Conservation (phyloP, 345 rosid genomes). For the Clarkia xantiana region DNA sequence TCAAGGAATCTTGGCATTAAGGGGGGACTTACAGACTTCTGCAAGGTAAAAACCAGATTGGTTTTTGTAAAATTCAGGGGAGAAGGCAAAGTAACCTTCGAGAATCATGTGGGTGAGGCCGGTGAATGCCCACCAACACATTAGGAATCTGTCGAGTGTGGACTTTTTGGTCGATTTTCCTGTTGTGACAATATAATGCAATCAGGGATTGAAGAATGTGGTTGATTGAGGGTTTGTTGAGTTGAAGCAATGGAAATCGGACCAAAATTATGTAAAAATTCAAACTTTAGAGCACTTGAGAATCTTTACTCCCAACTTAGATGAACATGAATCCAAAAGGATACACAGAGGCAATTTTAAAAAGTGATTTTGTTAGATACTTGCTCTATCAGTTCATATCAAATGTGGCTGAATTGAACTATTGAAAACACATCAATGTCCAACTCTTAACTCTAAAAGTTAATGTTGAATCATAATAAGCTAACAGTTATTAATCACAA, state of each 20-base stretch:
- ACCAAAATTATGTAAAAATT: no score
- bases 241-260: neutral
- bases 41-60: constrained; percentile 58
- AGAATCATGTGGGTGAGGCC: constrained; percentile 74
- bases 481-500: no score
- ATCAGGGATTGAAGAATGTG: neutral
- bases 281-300: no score
- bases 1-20: neutral
- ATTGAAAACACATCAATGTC: no score
- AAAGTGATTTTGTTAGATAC: no score
- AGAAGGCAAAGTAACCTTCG: constrained; percentile 84
- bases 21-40: constrained; percentile 79
- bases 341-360: no score
- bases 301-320: no score
- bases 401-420: no score
- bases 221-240: neutral
- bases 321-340: no score
- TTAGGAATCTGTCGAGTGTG: constrained; percentile 44
- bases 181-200: constrained; percentile 9
- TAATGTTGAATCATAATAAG: no score
- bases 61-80: constrained; percentile 76
- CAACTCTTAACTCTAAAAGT: no score
- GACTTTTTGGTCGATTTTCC: constrained; percentile 28
- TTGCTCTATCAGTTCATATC: no score
- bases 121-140: constrained; percentile 99